Evolutionary conservation across 1,284 basidiomycete genomes (phyloP).

Genomic region (Mycosarcoma maydis): DNA sequence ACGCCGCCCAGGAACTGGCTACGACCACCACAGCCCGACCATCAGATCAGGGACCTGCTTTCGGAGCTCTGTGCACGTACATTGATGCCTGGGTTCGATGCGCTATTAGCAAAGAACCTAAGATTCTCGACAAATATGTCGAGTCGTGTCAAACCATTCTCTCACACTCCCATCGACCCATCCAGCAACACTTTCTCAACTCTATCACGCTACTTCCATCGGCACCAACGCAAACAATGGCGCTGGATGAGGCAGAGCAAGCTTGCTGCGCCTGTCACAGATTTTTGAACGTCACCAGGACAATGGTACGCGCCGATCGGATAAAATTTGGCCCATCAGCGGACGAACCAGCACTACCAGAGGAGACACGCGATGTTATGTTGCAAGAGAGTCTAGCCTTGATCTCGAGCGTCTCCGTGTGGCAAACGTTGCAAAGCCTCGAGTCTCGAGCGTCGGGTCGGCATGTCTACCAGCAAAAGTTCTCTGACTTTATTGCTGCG

Average conservation of each 20-base stretch:
- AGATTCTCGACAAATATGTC: constrained; percentile 14
- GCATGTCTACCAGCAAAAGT: constrained; percentile 9
- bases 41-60: constrained; percentile 11
- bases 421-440: constrained; percentile 17
- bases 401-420: constrained; percentile 20
- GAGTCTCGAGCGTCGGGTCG: constrained; percentile 30
- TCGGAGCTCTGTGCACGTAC: constrained; percentile 23
- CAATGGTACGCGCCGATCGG: constrained; percentile 4
- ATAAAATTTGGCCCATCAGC: too few relatives aligned
- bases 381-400: constrained; percentile 15
- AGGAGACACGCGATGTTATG: too few relatives aligned
- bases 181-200: constrained; percentile 15
- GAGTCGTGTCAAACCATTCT: constrained; percentile 2
- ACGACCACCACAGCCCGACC: background rate
- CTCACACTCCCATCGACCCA: background rate
- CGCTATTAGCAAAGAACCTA: constrained; percentile 25
- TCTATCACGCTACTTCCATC: constrained; percentile 15
- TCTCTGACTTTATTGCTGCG: constrained; percentile 36
- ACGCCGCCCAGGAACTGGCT: constrained; percentile 3
- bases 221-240: constrained; percentile 21
- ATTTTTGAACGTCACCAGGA: constrained; percentile 10
- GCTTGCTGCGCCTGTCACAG: constrained; percentile 29
- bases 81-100: constrained; percentile 37
- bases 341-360: too few relatives aligned
- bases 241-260: constrained; percentile 28